Conservation (phyloP, 2,329 filamentous ascomycete genomes). For the Sphaerulina vaccinii region DNA sequence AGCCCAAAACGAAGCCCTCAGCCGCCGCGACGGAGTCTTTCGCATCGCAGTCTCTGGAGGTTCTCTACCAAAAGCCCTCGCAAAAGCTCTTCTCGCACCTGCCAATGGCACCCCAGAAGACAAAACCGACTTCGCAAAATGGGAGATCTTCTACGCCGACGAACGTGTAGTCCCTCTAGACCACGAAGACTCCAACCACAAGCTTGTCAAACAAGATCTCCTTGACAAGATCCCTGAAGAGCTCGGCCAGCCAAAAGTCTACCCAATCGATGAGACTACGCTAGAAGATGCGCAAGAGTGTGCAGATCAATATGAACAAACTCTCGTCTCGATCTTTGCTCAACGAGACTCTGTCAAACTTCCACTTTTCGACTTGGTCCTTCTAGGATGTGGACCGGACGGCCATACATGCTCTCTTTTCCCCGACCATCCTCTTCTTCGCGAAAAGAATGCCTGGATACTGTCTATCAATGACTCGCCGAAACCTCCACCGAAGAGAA, state of each 20-base stretch:
- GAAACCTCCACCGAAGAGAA: conserved; percentile 86
- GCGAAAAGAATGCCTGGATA: conserved; percentile 88
- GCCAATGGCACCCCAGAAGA: conserved; percentile 56
- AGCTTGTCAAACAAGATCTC: conserved; percentile 79
- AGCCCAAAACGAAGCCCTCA: conserved; percentile 74
- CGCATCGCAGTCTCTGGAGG: conserved; percentile 92
- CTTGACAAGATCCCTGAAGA: conserved; percentile 79
- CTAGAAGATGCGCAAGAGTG: conserved; percentile 83
- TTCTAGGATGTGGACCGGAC: conserved; percentile 91
- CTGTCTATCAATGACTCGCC: conserved; percentile 88
- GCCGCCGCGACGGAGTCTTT: conserved; percentile 73
- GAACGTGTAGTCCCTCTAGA: conserved; percentile 92
- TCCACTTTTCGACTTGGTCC: conserved; percentile 89
- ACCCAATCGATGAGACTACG: conserved; percentile 69
- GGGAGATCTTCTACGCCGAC: conserved; percentile 98
- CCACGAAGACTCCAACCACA: conserved; percentile 92
- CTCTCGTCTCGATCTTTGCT: conserved; percentile 80
- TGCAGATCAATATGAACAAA: conserved; percentile 90
- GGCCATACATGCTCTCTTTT: conserved; percentile 97
- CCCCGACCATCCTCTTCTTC: conserved; percentile 80
- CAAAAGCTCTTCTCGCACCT: conserved; percentile 70
- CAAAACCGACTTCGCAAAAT: conserved; percentile 73
- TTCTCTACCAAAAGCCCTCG: conserved; percentile 84
- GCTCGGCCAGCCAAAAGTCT: conserved; percentile 67
- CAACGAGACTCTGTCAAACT: conserved; percentile 90